Evolutionary conservation across 2,329 filamentous ascomycete species (phyloP), one percentile per base, ranked within the genome.

Genomic region (Botrytis squamosa): DNA sequence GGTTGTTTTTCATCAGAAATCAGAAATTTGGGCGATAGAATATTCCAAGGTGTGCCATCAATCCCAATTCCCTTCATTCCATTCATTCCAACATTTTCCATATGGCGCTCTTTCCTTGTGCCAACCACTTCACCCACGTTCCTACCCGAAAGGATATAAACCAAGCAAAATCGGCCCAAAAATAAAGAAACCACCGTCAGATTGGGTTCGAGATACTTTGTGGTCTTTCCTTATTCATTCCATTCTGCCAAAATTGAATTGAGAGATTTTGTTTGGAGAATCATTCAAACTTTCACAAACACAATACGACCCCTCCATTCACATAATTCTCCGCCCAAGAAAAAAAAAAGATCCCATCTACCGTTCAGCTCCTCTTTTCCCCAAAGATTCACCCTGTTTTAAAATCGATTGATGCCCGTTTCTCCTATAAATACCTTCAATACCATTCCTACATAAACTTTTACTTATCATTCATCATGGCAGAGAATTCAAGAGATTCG

Each of bases 381-480:
- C 10, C 12, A 64, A 20, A 55, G n/a, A 55, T 55, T 14, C 46
- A 29, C 36, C 29, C 20, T 38, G 9, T 29, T 55, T 0, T 16
- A 55, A 16, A 16, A 57, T 12, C 33, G 20, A 5, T n/a, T 6
- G 12, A 22, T 68, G 25, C 4, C 10, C 8, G n/a, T 55, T 16
- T 40, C 36, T 68, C 1, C 6, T 25, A 9, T 18, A 25, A 70
- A 36, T n/a, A 36, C 52, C 36, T 49, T 20, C 25, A 46, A 36
- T 29, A 59, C 38, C 4, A 46, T 44, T 38, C 20, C 16, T 9
- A 68, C 10, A 20, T 40, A 36, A 38, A 25, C 20, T 18, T 16
- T n/a, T 44, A 46, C 70, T 72, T 42, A 72, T 64, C 36, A 46
- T 72, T 68, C 46, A 59, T 59, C 63, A 72, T 72, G 70, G 70